Evolutionary conservation across 352 stramenopile genomes (phyloP).

Genomic region (Phytophthora idaei): DNA sequence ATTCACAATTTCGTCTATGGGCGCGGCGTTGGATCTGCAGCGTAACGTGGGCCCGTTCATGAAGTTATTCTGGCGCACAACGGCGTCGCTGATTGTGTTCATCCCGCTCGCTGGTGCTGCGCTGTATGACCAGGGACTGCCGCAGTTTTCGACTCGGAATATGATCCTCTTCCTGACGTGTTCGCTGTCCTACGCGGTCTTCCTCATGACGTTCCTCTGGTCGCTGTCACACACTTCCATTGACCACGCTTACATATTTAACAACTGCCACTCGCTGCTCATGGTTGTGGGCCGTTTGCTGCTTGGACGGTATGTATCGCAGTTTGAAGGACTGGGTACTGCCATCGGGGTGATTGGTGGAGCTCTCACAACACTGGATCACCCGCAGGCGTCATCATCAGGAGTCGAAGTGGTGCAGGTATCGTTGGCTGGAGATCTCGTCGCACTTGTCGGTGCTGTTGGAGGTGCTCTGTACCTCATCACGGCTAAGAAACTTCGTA

Average conservation of each 20-base stretch:
- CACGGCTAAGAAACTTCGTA: slow-evolving; percentile 70
- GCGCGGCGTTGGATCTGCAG: slow-evolving; percentile 74
- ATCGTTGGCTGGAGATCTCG: slow-evolving; percentile 70
- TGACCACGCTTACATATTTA: slow-evolving; percentile 87
- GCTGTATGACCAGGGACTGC: slow-evolving; percentile 61
- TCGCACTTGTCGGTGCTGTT: slow-evolving; percentile 73
- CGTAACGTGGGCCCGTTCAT: slow-evolving; percentile 77
- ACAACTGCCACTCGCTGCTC: slow-evolving; percentile 86
- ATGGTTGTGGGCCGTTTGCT: slow-evolving; percentile 73
- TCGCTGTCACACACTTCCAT: slow-evolving; percentile 79
- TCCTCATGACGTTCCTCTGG: slow-evolving; percentile 85
- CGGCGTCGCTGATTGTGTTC: slow-evolving; percentile 73
- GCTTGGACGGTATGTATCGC: slow-evolving; percentile 64
- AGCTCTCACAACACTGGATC: slow-evolving; percentile 74
- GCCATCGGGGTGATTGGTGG: slow-evolving; percentile 80
- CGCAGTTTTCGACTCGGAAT: slow-evolving; percentile 59
- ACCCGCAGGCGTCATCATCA: slow-evolving; percentile 33
- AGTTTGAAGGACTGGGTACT: slow-evolving; percentile 79
- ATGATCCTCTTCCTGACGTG: slow-evolving; percentile 74
- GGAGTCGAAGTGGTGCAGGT: slow-evolving; percentile 44
- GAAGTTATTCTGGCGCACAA: slow-evolving; percentile 86
- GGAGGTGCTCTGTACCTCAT: slow-evolving; percentile 80
- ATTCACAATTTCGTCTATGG: slow-evolving; percentile 79
- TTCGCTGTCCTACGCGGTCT: slow-evolving; percentile 75
- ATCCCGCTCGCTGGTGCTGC: slow-evolving; percentile 59